Evolutionary conservation across 345 rosid genomes (phyloP), one percentile per base, ranked within the genome.

Genomic region (Viola odorata): DNA sequence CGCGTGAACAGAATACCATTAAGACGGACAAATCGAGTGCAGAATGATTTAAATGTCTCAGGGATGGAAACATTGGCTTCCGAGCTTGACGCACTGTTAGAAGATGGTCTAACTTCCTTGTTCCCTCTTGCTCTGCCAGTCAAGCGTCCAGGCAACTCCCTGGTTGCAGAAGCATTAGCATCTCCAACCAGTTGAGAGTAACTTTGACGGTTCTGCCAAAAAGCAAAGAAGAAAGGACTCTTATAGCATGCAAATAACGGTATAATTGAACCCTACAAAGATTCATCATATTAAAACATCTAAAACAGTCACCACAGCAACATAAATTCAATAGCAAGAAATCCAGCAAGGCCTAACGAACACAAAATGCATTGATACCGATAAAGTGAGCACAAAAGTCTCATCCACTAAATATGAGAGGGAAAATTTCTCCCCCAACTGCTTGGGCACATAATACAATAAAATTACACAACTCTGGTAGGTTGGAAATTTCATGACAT

Each of bases 1-100:
- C 86, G 82, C n/a, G 99, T 90, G 66, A 94, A 94, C 32, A 94
- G 88, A 77, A 94, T 84, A 61, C 97, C 99, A 67, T 87, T 90
- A 53, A 90, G 74, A 48, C 95, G 96, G 56, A 90, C 90, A 84
- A 94, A 87, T 23, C 86, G 79, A 57, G 75, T 82, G 76, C 96
- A 84, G 42, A 94, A 88, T 5, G 84, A 72, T 75, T 80, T 94
- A 48, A 61, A 69, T 53, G 66, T 72, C 66, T 86, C 96, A 47
- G 51, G 80, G 63, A 72, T 57, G 63, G 70, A 63, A 75, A 72
- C 58, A 61, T 51, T 71, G 58, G 74, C 65, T 68, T 78, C 96
- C 58, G 39, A 49, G 51, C 76, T 77, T 49, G 68, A 41, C 32
- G 32, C 32, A 58, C 78, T 85, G 81, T 85, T 83, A 23, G 76